A percentile compares a stretch with the other conserved stretches of the same genome.
These are phyloP conservation scores for Phialophora expanda DNA, from an alignment of 2,329 filamentous ascomycete species.

Conservation along the genomic window DNA sequence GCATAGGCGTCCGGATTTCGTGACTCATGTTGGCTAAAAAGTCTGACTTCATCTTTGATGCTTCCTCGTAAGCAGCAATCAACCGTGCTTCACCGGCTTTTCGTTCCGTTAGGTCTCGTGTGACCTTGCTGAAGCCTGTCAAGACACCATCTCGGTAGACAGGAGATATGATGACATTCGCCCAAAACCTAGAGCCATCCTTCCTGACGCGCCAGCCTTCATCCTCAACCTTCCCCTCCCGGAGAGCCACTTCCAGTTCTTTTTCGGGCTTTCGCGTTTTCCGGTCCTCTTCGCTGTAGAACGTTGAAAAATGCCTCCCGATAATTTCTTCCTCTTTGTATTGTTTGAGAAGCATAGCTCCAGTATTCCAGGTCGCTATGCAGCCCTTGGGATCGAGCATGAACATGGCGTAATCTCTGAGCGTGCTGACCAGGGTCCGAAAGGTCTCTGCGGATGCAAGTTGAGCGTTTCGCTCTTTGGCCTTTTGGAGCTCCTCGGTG, in stretches of 20 bases:
- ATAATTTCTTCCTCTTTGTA: slow-evolving; percentile 62
- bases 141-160: slow-evolving; percentile 60
- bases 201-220: slow-evolving; percentile 66
- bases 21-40: slow-evolving; percentile 69
- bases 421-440: slow-evolving; percentile 65
- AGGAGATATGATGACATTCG: slow-evolving; percentile 64
- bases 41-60: slow-evolving; percentile 66
- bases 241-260: slow-evolving; percentile 59
- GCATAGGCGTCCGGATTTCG: slow-evolving; percentile 69
- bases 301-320: slow-evolving; percentile 63
- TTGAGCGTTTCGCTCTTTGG: slow-evolving; percentile 48
- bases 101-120: slow-evolving; percentile 54
- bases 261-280: slow-evolving; percentile 56
- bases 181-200: slow-evolving; percentile 65
- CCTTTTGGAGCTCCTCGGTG: slow-evolving; percentile 41
- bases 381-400: slow-evolving; percentile 63
- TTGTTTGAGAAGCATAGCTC: slow-evolving; percentile 62
- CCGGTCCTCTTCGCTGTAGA: slow-evolving; percentile 61
- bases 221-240: slow-evolving; percentile 63
- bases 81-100: slow-evolving; percentile 60
- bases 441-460: slow-evolving; percentile 61
- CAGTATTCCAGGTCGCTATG: slow-evolving; percentile 64
- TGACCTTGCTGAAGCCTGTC: slow-evolving; percentile 65
- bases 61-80: slow-evolving; percentile 64
- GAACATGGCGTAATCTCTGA: slow-evolving; percentile 69